phyloP scores from a whole-genome alignment of 2,329 filamentous ascomycete species.

The Tothia fuscella region DNA sequence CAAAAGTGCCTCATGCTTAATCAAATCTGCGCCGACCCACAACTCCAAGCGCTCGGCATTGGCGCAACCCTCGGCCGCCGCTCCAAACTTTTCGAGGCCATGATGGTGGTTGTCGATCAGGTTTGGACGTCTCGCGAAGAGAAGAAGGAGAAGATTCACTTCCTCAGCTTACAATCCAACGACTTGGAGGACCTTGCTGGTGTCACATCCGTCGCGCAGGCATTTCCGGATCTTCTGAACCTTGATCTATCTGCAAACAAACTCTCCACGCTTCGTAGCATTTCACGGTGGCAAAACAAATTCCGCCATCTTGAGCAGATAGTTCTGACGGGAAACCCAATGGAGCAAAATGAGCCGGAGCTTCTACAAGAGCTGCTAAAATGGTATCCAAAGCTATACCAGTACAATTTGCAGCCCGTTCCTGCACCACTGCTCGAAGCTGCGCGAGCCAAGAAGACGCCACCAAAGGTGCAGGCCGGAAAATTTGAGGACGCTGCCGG shows the following conservation, averaged over 20 bases:
- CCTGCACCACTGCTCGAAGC: neutral
- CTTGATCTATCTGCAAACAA: constrained; percentile 81
- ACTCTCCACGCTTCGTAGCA: constrained; percentile 52
- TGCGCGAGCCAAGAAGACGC: neutral
- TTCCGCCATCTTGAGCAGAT: constrained; percentile 73
- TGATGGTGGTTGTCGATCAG: constrained; percentile 76
- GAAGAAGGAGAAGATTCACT: constrained; percentile 67
- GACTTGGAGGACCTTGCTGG: constrained; percentile 58
- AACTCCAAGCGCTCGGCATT: constrained; percentile 38
- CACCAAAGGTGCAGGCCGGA: constrained; percentile 9
- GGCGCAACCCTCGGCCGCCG: neutral
- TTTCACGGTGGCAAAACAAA: constrained; percentile 67
- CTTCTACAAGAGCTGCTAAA: constrained; percentile 58
- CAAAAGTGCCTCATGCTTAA: constrained; percentile 75
- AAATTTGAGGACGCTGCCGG: constrained; percentile 61
- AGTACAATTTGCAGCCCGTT: constrained; percentile 7
- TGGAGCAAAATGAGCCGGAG: constrained; percentile 35
- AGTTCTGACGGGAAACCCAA: constrained; percentile 64
- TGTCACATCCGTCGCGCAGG: constrained; percentile 63
- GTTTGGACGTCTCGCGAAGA: constrained; percentile 61
- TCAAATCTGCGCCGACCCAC: constrained; percentile 58
- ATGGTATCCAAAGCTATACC: constrained; percentile 71
- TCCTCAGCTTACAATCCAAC: constrained; percentile 73
- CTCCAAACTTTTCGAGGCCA: constrained; percentile 57
- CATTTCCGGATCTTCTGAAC: constrained; percentile 76